Evolutionary conservation across 2,329 filamentous ascomycete species (phyloP), one percentile per base, ranked within the genome.

Genomic region (Cryphonectria nitschkei): DNA sequence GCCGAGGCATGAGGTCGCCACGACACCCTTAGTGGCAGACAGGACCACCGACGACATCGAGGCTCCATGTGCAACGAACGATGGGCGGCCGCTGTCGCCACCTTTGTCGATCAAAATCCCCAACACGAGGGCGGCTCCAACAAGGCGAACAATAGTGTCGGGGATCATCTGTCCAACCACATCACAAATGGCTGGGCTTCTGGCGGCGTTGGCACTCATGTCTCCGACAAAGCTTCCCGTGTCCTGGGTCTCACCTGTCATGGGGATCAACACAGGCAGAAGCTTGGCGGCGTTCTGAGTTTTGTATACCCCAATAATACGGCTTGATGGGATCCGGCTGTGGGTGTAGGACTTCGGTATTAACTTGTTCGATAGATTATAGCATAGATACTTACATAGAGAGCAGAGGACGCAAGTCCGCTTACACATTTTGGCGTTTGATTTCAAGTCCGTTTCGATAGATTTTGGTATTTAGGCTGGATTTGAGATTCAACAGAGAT

Each of bases 381-480:
- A 7, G 29, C 13, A 39, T 26, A 50, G 7, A n/a, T 50, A 50
- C 19, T 46, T 22, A 7, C 1, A 56, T 32, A 58, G 26, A 58
- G 14, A 58, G 14, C 7, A 58, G 54, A 58, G 54, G 54, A 58
- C 54, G 54, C 54, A 58, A 58, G 54, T 58, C 60, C 37, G 60
- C 37, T 41, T 41, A 34, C 19, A 62, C 34, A 62, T n/a, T 22
- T 41, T 62, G 60, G 54, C 54, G 54, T 19, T 58, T 58, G 29
- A 8, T 32, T 58, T 58, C 54, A 58, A 32, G 0, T 32, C 14
- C 6, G 29, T 16, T 58, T 34, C 16, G 29, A 32, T 4, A 32
- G 54, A 11, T 16, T 4, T 29, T 56, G 8, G 37, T 29, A 50
- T 50, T 50, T 3, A 32, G 29, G 11, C 16, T 32, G 52, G 52